Base-by-base conservation (phyloP, 129 eudicot species). In the Logfia minima region DNA sequence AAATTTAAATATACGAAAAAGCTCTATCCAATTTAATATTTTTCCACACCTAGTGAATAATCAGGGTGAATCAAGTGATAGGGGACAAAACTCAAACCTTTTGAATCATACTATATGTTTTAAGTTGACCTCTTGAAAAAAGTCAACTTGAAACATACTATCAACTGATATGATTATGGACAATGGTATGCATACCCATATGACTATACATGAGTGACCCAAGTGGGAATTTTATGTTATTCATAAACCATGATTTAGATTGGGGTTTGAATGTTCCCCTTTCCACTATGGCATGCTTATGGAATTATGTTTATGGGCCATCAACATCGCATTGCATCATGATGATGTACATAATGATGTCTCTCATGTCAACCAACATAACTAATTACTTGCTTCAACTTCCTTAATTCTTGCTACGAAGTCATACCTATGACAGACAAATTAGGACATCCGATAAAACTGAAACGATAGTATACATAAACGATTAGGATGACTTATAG, bases 331-430 rank as follows among this genome's bases (percentile, higher is more conserved):
- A 69, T 67, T 66, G 72, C 73, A 59, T 68, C 23, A 83, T 83
- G 24, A 74, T 86, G 85, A 80, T 67, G 79, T 72, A 68, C 77
- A 80, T 80, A 39, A 86, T 86, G 85, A 56, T 83, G 87, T 83
- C 81, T 83, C 75, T 72, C 83, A 76, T 62, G 75, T 70, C 85
- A 63, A 80, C 66, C 52, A 13, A 60, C 26, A 61, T 48, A 79
- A 71, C 77, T 70, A 45, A 79, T 45, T 70, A 24, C 26, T 24
- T 24, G 53, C 23, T 61, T 45, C 71, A 71, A 18, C 71, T 70
- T 70, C 71, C 53, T 62, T 70, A 23, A 71, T 43, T 70, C 41
- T 70, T 70, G 76, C 53, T 18, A 59, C 19, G 51, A 31, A 56
- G 53, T 23, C 51, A 29, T 53, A 52, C 52, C 65, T 24, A 71